A percentile compares a stretch with the other conserved stretches of the same genome.
These are phyloP conservation scores for Crithidia bombi DNA, from an alignment of 208 protist genomes.

Conservation along the genomic window DNA sequence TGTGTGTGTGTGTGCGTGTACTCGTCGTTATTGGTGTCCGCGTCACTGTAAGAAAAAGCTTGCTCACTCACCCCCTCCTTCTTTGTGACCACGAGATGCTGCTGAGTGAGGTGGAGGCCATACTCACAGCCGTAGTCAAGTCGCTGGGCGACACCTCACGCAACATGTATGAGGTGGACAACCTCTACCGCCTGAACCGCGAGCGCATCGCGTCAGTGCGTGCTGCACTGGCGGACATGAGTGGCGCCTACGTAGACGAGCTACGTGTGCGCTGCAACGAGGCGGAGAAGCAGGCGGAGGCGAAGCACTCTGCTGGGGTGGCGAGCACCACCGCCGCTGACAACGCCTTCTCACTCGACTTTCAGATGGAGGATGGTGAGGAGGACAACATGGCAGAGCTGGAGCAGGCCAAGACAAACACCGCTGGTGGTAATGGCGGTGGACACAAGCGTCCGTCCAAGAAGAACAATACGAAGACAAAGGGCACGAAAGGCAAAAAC, in stretches of 20 bases:
- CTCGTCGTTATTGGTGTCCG: too few relatives aligned
- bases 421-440: not conserved
- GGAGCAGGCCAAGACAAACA: constrained; percentile 35
- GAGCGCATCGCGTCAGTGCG: constrained; percentile 47
- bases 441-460: constrained; percentile 9
- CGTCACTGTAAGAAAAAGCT: too few relatives aligned
- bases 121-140: constrained; percentile 43
- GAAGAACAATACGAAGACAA: constrained; percentile 17
- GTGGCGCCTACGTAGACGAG: constrained; percentile 56
- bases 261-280: constrained; percentile 35
- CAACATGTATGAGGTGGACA: constrained; percentile 70
- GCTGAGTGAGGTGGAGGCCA: constrained; percentile 43
- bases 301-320: constrained; percentile 15
- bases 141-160: constrained; percentile 56
- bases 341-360: constrained; percentile 53
- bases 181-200: constrained; percentile 41
- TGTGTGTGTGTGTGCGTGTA: too few relatives aligned
- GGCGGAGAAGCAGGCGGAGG: constrained; percentile 33
- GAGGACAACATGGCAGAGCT: constrained; percentile 36
- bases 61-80: too few relatives aligned
- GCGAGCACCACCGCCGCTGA: not conserved
- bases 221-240: constrained; percentile 40
- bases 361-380: constrained; percentile 42
- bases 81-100: constrained; percentile 18
- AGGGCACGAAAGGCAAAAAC: constrained; percentile 35